Evolutionary conservation across 2,329 filamentous ascomycete genomes (phyloP).

Genomic region (Colletotrichum paranaense): DNA sequence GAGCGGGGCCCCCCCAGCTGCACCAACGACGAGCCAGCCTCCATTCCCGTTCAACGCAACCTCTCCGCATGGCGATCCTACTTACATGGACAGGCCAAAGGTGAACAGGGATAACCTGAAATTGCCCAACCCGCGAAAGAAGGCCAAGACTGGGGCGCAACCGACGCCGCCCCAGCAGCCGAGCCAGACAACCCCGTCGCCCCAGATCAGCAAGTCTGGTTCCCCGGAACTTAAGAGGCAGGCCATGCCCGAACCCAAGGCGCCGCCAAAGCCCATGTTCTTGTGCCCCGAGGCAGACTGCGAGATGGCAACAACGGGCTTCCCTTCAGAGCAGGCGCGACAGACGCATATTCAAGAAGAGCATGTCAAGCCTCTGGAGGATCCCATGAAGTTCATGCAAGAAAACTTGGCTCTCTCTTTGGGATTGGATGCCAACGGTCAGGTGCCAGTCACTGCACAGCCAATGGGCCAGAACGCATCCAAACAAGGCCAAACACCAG

Average conservation of each 20-base stretch:
- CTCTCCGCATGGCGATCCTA: constrained; percentile 70
- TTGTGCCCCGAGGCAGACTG: constrained; percentile 67
- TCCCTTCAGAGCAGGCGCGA: constrained; percentile 65
- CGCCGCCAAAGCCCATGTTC: constrained; percentile 54
- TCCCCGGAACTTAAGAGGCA: constrained; percentile 59
- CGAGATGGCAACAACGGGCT: constrained; percentile 60
- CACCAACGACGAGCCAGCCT: constrained; percentile 67
- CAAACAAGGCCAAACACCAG: constrained; percentile 61
- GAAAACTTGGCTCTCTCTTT: constrained; percentile 62
- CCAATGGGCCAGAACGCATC: constrained; percentile 56
- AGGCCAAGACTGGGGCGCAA: constrained; percentile 59
- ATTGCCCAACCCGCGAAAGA: constrained; percentile 65
- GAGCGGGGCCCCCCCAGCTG: constrained; percentile 60
- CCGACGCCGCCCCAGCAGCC: constrained; percentile 50
- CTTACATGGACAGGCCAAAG: constrained; percentile 62
- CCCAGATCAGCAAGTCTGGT: constrained; percentile 58
- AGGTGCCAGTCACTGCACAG: constrained; percentile 45
- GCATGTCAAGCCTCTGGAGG: constrained; percentile 65
- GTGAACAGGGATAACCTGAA: constrained; percentile 66
- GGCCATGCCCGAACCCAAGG: constrained; percentile 39
- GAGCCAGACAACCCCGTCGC: constrained; percentile 57
- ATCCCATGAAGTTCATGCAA: constrained; percentile 64
- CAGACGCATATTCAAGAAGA: constrained; percentile 68
- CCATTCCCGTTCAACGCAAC: constrained; percentile 66
- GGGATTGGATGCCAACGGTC: constrained; percentile 64